These are phyloP conservation scores for Suillus americanus DNA, from an alignment of 768 basidiomycete genomes.

Conservation along the genomic window DNA sequence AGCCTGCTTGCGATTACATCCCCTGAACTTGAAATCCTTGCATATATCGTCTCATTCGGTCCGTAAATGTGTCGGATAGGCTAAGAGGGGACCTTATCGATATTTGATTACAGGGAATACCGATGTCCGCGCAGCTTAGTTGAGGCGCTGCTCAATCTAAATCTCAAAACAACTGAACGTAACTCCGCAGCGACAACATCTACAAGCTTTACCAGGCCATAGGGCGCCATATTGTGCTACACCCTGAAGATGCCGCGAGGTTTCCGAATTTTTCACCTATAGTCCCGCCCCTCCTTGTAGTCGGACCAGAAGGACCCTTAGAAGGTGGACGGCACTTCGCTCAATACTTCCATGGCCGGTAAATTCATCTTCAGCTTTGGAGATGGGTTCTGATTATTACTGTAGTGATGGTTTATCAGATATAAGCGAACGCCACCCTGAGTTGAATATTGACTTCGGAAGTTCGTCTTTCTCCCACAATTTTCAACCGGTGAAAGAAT, in stretches of 20 bases:
- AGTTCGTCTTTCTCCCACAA: conserved; percentile 37
- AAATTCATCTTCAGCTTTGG: conserved; percentile 14
- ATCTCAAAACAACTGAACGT: background rate
- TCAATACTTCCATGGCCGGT: conserved; percentile 85
- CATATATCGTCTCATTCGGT: conserved; percentile 78
- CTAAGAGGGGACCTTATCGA: background rate
- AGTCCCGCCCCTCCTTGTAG: conserved; percentile 59
- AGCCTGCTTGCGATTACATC: conserved; percentile 79
- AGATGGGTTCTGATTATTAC: conserved; percentile 3
- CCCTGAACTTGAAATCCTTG: conserved; percentile 79
- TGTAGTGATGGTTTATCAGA: conserved; percentile 67
- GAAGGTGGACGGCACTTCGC: conserved; percentile 73
- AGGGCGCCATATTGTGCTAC: conserved; percentile 50
- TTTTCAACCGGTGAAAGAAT: conserved; percentile 43
- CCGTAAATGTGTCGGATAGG: conserved; percentile 17
- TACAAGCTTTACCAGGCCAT: conserved; percentile 75
- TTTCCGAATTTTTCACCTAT: conserved; percentile 62
- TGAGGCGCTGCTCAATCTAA: conserved; percentile 28
- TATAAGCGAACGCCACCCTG: conserved; percentile 64
- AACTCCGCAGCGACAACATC: conserved; percentile 59
- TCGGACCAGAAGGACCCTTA: conserved; percentile 66
- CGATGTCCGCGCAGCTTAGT: conserved; percentile 62
- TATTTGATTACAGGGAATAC: conserved; percentile 59
- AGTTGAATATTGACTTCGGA: conserved; percentile 39
- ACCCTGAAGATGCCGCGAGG: conserved; percentile 52